These are phyloP conservation scores for Tylopilus sp. DNA, from an alignment of 768 basidiomycete species.

Conservation along the genomic window DNA sequence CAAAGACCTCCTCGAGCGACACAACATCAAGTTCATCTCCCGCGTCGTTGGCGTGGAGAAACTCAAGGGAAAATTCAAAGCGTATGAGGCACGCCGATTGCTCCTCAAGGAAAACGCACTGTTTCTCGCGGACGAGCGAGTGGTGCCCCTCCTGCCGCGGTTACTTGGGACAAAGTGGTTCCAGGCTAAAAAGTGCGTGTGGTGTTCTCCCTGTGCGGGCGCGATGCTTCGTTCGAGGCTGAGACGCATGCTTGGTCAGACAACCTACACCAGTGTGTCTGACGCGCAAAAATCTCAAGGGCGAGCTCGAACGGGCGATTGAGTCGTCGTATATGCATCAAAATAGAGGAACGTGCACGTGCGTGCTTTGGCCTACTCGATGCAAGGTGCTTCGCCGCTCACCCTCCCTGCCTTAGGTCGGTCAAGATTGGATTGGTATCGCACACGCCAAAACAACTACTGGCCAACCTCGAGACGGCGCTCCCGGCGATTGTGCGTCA, in stretches of 20 bases:
- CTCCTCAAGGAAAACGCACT: slow-evolving; percentile 86
- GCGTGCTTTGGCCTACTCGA: slow-evolving; percentile 31
- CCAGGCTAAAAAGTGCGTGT: slow-evolving; percentile 86
- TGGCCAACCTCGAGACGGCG: slow-evolving; percentile 74
- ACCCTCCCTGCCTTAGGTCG: slow-evolving; percentile 47
- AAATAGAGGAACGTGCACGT: slow-evolving; percentile 92
- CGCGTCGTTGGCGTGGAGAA: slow-evolving; percentile 90
- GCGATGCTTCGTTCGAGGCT: neutral
- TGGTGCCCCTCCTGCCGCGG: slow-evolving; percentile 83
- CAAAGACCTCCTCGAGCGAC: slow-evolving; percentile 81
- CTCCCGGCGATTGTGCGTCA: slow-evolving; percentile 69
- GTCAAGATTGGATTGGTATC: slow-evolving; percentile 78
- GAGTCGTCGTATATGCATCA: slow-evolving; percentile 95
- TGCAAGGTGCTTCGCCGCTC: neutral
- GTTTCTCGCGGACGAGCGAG: slow-evolving; percentile 90
- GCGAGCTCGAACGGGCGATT: slow-evolving; percentile 88
- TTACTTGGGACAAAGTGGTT: slow-evolving; percentile 90
- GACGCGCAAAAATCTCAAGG: slow-evolving; percentile 84
- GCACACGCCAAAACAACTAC: slow-evolving; percentile 68
- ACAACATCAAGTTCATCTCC: slow-evolving; percentile 85
- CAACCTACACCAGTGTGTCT: slow-evolving; percentile 95
- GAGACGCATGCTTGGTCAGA: slow-evolving; percentile 38
- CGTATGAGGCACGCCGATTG: slow-evolving; percentile 77
- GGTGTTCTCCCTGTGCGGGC: neutral
- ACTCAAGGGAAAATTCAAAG: slow-evolving; percentile 90